Conservation (phyloP, 257 asterid genomes). For the Handroanthus guayacan region DNA sequence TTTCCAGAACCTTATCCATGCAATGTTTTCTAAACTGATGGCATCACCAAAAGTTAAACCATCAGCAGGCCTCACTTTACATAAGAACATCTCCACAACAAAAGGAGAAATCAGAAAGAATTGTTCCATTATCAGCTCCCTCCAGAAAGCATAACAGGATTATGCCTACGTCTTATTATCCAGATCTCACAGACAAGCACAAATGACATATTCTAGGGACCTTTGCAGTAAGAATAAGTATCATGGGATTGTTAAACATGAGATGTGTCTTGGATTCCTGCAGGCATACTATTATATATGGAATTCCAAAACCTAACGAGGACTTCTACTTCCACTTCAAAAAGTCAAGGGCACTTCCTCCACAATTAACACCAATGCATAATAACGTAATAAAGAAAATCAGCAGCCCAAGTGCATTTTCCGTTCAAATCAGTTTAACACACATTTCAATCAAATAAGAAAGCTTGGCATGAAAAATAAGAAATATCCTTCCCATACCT, state of each 20-base stretch:
- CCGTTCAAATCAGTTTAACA: background rate
- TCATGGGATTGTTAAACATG: background rate
- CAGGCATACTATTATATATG: background rate
- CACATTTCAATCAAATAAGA: slow-evolving; percentile 1
- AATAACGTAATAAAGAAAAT: background rate
- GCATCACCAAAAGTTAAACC: background rate
- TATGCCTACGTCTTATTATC: background rate
- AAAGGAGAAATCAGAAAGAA: background rate
- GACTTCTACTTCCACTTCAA: background rate
- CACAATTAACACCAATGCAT: slow-evolving; percentile 16
- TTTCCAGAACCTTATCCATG: background rate
- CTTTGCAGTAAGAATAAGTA: background rate
- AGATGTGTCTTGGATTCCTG: background rate
- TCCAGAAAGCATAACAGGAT: background rate
- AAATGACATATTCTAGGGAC: background rate
- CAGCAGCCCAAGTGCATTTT: background rate
- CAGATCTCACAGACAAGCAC: background rate
- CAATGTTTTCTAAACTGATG: background rate
- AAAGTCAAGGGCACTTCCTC: background rate
- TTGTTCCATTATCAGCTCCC: background rate
- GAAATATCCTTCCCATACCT: slow-evolving; percentile 51
- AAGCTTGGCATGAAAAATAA: background rate
- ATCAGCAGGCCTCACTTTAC: background rate
- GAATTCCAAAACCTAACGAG: background rate
- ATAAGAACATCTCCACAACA: no score